phyloP scores from a whole-genome alignment of 805 yeast genomes.

The Starmera amethionina region DNA sequence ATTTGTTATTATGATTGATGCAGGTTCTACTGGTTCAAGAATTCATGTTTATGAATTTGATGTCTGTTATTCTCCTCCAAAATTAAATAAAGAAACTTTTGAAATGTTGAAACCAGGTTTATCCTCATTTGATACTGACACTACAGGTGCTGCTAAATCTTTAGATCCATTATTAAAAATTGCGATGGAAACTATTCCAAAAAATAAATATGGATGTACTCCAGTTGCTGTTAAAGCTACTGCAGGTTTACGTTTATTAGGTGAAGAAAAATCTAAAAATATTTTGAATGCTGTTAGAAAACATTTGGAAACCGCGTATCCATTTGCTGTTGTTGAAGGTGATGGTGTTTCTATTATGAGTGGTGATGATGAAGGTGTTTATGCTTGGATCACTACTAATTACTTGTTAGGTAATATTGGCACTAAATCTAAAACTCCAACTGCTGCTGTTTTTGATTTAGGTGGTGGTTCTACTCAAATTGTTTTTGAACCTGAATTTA shows the following conservation, averaged over 20 bases:
- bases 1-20: conserved; percentile 91
- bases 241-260: conserved; percentile 87
- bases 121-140: conserved; percentile 72
- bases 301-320: conserved; percentile 72
- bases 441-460: conserved; percentile 94
- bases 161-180: conserved; percentile 70
- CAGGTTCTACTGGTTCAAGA: conserved; percentile 96
- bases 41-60: conserved; percentile 90
- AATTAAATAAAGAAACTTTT: conserved; percentile 68
- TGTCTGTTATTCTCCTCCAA: conserved; percentile 79
- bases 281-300: conserved; percentile 69
- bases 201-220: conserved; percentile 62
- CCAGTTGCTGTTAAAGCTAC: conserved; percentile 97
- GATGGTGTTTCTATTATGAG: conserved; percentile 91
- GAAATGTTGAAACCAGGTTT: conserved; percentile 90
- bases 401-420: conserved; percentile 93
- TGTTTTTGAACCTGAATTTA: conserved; percentile 89
- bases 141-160: conserved; percentile 81
- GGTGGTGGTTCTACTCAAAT: conserved; percentile 99
- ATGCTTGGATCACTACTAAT: conserved; percentile 97
- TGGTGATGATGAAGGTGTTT: conserved; percentile 96
- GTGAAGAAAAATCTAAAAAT: conserved; percentile 58
- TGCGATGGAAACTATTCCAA: conserved; percentile 75
- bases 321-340: conserved; percentile 83
- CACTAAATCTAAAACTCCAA: conserved; percentile 54